Evolutionary conservation across 2,329 filamentous ascomycete genomes (phyloP).

Genomic region (Plectosphaerella plurivora): DNA sequence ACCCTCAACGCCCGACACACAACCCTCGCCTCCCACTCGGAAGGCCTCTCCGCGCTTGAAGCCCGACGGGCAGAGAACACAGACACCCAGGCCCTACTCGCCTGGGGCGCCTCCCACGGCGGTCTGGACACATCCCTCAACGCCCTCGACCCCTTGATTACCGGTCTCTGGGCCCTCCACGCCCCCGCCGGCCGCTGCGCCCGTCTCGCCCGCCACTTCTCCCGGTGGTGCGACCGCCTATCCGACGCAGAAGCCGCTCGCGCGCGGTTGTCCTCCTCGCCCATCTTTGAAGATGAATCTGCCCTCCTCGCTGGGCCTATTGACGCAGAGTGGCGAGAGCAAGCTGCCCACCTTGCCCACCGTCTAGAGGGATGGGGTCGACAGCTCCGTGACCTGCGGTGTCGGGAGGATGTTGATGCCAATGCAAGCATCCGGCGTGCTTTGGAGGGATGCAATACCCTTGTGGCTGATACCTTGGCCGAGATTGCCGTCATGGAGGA

Average conservation of each 20-base stretch:
- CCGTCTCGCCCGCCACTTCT: constrained; percentile 52
- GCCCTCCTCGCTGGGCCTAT: constrained; percentile 50
- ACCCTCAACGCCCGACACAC: constrained; percentile 43
- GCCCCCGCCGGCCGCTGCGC: constrained; percentile 53
- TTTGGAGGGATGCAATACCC: constrained; percentile 38
- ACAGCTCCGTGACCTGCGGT: constrained; percentile 42
- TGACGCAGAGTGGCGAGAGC: constrained; percentile 54
- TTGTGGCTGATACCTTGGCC: constrained; percentile 56
- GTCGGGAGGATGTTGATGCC: constrained; percentile 11
- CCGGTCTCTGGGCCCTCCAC: constrained; percentile 53
- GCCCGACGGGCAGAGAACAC: constrained; percentile 39
- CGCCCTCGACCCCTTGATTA: constrained; percentile 50
- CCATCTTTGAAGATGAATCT: constrained; percentile 27
- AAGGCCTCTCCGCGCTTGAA: constrained; percentile 30
- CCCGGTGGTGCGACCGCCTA: constrained; percentile 50
- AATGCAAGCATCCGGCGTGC: constrained; percentile 39
- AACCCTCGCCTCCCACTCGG: constrained; percentile 26
- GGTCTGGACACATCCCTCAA: constrained; percentile 53
- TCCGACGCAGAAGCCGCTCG: constrained; percentile 42
- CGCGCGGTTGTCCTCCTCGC: constrained; percentile 6
- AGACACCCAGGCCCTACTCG: constrained; percentile 47
- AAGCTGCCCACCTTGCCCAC: constrained; percentile 46
- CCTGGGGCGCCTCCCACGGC: constrained; percentile 37
- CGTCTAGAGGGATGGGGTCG: constrained; percentile 51
- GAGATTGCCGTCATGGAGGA: constrained; percentile 59